A percentile compares a stretch with the other conserved stretches of the same genome.
Conservation (phyloP, 176 grass and related monocot species). For the Secale cereale region DNA sequence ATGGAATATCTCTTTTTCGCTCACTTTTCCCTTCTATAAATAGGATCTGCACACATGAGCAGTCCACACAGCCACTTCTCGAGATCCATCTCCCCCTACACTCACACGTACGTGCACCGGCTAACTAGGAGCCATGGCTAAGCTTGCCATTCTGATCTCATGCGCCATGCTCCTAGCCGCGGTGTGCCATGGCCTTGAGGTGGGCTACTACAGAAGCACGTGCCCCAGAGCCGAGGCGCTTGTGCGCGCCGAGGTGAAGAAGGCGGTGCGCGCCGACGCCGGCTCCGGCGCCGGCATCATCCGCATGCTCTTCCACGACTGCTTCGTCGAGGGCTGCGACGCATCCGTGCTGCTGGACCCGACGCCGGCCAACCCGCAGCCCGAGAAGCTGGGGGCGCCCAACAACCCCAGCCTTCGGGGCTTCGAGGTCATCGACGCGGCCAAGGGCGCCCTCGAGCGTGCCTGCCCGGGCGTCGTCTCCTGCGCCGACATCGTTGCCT, state of each 20-base stretch:
- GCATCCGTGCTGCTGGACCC: slow-evolving; percentile 47
- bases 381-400: slow-evolving; percentile 26
- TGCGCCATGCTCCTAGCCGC: background rate
- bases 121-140: background rate
- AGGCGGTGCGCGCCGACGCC: background rate
- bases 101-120: background rate
- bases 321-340: slow-evolving; percentile 44
- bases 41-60: background rate
- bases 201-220: slow-evolving; percentile 12
- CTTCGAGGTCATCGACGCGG: slow-evolving; percentile 40
- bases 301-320: slow-evolving; percentile 67
- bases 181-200: slow-evolving; percentile 12
- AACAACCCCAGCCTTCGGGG: slow-evolving; percentile 39
- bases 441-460: slow-evolving; percentile 24
- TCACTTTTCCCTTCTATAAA: background rate
- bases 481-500: slow-evolving; percentile 58
- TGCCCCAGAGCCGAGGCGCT: slow-evolving; percentile 2
- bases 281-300: slow-evolving; percentile 44
- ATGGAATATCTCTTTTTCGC: background rate
- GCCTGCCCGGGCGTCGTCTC: slow-evolving; percentile 43
- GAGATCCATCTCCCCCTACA: background rate
- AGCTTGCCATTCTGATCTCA: background rate
- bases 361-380: background rate
- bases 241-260: slow-evolving; percentile 9
- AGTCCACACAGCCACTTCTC: background rate